A percentile compares a stretch with the other conserved stretches of the same genome.
Evolutionary conservation across 176 grass and related monocot genomes (phyloP).

Genomic region (Tillandsia fasciculata): DNA sequence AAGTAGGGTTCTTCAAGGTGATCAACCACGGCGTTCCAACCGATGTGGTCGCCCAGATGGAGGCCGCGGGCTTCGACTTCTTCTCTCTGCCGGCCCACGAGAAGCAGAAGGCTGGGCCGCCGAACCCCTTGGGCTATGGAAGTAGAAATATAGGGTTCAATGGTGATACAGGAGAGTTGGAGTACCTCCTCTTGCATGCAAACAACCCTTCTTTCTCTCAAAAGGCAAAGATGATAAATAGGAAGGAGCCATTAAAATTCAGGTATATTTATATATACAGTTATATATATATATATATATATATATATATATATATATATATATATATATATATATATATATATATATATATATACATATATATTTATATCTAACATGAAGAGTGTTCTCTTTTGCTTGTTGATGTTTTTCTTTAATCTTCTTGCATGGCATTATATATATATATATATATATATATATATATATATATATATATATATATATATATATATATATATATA

Average conservation of each 20-base stretch:
- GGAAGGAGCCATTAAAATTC: slow-evolving; percentile 57
- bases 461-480: no score
- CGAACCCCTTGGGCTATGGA: slow-evolving; percentile 76
- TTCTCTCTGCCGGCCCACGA: slow-evolving; percentile 40
- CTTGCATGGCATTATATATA: no score
- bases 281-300: background rate
- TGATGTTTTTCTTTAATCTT: no score
- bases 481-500: no score
- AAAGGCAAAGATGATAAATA: slow-evolving; percentile 49
- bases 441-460: no score
- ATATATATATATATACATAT: background rate
- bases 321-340: slow-evolving; percentile 15
- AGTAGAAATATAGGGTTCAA: slow-evolving; percentile 71
- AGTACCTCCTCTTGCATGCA: slow-evolving; percentile 85
- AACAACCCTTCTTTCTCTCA: slow-evolving; percentile 51
- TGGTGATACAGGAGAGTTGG: slow-evolving; percentile 84
- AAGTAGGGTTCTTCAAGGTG: slow-evolving; percentile 67
- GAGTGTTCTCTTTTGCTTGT: background rate
- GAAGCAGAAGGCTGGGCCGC: slow-evolving; percentile 72
- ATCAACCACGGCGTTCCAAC: slow-evolving; percentile 50
- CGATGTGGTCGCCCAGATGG: slow-evolving; percentile 28
- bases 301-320: slow-evolving; percentile 1
- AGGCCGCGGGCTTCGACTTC: slow-evolving; percentile 39
- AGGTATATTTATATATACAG: slow-evolving; percentile 29
- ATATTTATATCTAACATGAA: background rate